A percentile compares a stretch with the other conserved stretches of the same genome.
Conservation (phyloP, 805 yeast genomes). For the Brettanomyces naardenensis region DNA sequence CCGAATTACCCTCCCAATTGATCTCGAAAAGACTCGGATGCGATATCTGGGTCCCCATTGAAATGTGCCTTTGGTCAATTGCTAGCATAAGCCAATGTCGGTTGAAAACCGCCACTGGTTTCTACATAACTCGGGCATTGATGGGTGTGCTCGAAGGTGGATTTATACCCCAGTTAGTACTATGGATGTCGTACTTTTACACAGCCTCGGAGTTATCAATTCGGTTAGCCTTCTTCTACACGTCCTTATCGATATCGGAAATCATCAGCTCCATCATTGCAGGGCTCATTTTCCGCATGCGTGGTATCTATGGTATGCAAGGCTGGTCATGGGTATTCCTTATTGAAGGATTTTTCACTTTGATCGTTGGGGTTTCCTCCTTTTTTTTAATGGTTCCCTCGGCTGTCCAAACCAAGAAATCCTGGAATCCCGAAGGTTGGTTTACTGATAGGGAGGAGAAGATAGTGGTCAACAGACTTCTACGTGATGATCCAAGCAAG, state of each 20-base stretch:
- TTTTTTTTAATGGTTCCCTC: slow-evolving; percentile 27
- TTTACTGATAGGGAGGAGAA: slow-evolving; percentile 46
- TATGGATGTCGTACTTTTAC: slow-evolving; percentile 63
- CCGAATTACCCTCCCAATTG: slow-evolving; percentile 61
- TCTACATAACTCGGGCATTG: slow-evolving; percentile 40
- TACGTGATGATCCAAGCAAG: slow-evolving; percentile 56
- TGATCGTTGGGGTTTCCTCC: slow-evolving; percentile 38
- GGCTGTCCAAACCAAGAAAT: slow-evolving; percentile 22
- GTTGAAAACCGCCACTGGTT: slow-evolving; percentile 34
- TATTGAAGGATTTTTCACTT: slow-evolving; percentile 53
- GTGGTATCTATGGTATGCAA: slow-evolving; percentile 33
- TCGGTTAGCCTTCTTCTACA: slow-evolving; percentile 53
- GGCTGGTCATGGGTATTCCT: slow-evolving; percentile 67
- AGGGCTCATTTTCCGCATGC: slow-evolving; percentile 44
- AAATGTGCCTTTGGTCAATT: slow-evolving; percentile 47
- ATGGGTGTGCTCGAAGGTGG: slow-evolving; percentile 62
- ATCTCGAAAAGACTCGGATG: slow-evolving; percentile 58
- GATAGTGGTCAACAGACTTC: slow-evolving; percentile 47
- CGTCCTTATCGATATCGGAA: slow-evolving; percentile 41
- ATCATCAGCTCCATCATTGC: slow-evolving; percentile 37
- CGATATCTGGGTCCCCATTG: slow-evolving; percentile 54
- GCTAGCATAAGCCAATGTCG: slow-evolving; percentile 47
- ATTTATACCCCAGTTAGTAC: slow-evolving; percentile 53
- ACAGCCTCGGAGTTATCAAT: slow-evolving; percentile 49
- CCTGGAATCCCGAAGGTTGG: slow-evolving; percentile 28